Percentiles rank a stretch among this genome's conserved stretches.
Conservation (phyloP, 352 stramenopile species). For the Elongisporangium undulatum region DNA sequence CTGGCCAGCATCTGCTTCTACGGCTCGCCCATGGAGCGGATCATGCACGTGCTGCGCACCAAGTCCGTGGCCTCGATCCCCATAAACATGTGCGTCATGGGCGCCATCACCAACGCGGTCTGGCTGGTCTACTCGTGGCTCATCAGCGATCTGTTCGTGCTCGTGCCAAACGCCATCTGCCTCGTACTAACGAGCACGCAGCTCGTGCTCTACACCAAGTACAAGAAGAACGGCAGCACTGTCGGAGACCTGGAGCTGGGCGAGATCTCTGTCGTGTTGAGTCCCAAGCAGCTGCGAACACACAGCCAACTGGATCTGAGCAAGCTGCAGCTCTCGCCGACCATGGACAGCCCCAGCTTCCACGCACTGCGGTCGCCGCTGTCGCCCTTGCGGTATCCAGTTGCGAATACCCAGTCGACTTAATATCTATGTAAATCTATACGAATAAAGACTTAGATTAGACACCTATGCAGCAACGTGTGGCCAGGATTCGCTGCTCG, state of each 20-base stretch:
- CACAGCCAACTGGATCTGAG: background rate
- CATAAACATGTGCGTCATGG: slow-evolving; percentile 26
- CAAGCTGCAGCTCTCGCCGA: background rate
- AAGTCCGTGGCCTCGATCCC: slow-evolving; percentile 28
- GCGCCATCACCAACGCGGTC: slow-evolving; percentile 18
- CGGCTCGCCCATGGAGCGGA: slow-evolving; percentile 15
- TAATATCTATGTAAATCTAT: background rate
- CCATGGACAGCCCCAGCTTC: slow-evolving; percentile 12
- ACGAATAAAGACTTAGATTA: too few relatives aligned
- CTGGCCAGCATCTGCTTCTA: slow-evolving; percentile 11
- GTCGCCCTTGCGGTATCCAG: background rate
- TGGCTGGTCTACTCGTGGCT: slow-evolving; percentile 31
- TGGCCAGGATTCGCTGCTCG: background rate
- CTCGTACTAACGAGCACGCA: slow-evolving; percentile 22
- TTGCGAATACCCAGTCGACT: background rate
- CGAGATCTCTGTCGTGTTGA: background rate
- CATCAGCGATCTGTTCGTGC: slow-evolving; percentile 27
- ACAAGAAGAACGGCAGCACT: slow-evolving; percentile 1
- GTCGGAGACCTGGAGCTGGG: background rate
- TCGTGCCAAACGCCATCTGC: slow-evolving; percentile 24
- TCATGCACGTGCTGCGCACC: slow-evolving; percentile 15
- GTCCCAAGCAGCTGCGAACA: background rate
- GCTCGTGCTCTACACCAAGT: slow-evolving; percentile 27
- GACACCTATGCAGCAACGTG: background rate
- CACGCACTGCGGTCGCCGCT: slow-evolving; percentile 17